Evolutionary conservation across 805 yeast genomes (phyloP).

Genomic region (Kurtzmaniella fragi): DNA sequence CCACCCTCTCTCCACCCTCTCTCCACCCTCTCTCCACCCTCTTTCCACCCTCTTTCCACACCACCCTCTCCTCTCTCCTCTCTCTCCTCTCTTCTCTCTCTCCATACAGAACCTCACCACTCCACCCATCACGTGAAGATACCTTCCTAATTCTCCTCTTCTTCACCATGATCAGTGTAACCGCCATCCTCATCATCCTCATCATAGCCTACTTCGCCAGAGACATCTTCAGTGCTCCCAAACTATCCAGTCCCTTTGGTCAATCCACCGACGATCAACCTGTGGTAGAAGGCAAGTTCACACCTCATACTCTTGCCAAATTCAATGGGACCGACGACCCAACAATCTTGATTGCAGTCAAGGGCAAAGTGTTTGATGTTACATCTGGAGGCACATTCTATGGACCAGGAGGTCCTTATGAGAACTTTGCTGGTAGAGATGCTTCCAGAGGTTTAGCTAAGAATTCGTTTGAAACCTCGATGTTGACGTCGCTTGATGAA

Average conservation of each 20-base stretch:
- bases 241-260: conserved; percentile 25
- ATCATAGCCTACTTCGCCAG: conserved; percentile 26
- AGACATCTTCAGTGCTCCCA: conserved; percentile 21
- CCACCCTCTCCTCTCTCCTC: too few relatives aligned
- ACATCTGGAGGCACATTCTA: conserved; percentile 75
- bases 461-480: conserved; percentile 72
- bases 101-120: too few relatives aligned
- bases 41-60: not conserved
- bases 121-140: too few relatives aligned
- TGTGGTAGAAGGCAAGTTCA: conserved; percentile 51
- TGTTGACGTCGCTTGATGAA: conserved; percentile 63
- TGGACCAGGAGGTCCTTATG: conserved; percentile 95
- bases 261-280: conserved; percentile 18
- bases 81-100: too few relatives aligned
- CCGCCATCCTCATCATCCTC: conserved; percentile 26
- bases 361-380: conserved; percentile 82
- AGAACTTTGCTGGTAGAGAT: conserved; percentile 92
- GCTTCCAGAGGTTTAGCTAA: conserved; percentile 89
- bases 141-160: not conserved
- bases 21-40: not conserved
- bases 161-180: conserved; percentile 6
- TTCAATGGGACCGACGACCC: conserved; percentile 80
- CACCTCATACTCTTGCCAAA: conserved; percentile 67
- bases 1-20: too few relatives aligned
- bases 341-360: conserved; percentile 80